Evolutionary conservation across 2,329 filamentous ascomycete species (phyloP).

Genomic region (Colletotrichum higginsianum): DNA sequence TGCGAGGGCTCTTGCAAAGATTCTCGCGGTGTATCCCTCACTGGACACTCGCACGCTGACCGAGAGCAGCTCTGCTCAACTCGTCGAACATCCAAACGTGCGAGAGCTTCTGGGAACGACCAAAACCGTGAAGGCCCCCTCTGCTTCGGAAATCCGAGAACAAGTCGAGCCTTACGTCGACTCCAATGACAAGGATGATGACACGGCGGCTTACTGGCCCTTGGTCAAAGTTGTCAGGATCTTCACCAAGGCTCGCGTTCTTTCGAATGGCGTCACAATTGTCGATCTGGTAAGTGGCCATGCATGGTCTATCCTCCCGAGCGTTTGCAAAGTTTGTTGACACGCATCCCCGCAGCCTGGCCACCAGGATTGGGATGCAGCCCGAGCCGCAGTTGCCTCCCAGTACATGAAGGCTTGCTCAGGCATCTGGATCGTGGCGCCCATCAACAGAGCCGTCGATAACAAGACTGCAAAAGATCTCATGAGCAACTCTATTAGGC

Average conservation of each 20-base stretch:
- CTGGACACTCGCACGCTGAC: constrained; percentile 5
- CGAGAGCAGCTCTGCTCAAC: neutral
- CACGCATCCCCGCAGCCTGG: constrained; percentile 58
- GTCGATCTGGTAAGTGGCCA: constrained; percentile 1
- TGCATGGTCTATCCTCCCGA: fast-evolving
- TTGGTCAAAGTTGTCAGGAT: constrained; percentile 47
- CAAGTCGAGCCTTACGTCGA: constrained; percentile 12
- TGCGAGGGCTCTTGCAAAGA: constrained; percentile 57
- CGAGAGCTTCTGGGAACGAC: neutral
- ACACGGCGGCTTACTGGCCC: constrained; percentile 57
- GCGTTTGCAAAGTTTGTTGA: constrained; percentile 13
- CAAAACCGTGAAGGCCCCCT: neutral
- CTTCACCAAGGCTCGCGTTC: constrained; percentile 10
- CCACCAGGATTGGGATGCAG: constrained; percentile 72
- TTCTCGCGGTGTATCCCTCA: constrained; percentile 62
- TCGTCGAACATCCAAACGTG: neutral
- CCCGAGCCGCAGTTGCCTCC: constrained; percentile 69
- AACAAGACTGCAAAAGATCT: constrained; percentile 71
- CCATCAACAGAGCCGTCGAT: constrained; percentile 72
- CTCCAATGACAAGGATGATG: constrained; percentile 9
- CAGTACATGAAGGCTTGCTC: constrained; percentile 73
- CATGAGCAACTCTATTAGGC: constrained; percentile 70
- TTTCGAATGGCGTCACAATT: neutral
- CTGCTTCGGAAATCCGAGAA: neutral
- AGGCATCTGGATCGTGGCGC: constrained; percentile 73